A percentile compares a stretch with the other conserved stretches of the same genome.
Evolutionary conservation across 371 early-diverging fungal species (phyloP).

Genomic region (Syncephalis plumigaleata): DNA sequence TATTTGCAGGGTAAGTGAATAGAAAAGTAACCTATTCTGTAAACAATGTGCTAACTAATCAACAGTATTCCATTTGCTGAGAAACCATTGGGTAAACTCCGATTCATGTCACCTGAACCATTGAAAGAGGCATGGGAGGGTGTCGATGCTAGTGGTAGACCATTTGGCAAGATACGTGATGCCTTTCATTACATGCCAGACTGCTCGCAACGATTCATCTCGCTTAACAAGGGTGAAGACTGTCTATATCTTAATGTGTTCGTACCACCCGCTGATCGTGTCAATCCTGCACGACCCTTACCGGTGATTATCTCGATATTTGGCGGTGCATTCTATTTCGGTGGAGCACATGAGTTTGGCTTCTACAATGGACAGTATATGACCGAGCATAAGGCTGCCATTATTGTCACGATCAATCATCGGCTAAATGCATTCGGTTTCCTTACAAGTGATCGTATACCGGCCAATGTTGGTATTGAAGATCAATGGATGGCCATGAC

Average conservation of each 20-base stretch:
- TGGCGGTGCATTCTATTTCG: conserved; percentile 11
- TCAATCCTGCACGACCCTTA: conserved; percentile 3
- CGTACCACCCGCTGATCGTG: conserved; percentile 4
- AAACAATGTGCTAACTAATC: no score
- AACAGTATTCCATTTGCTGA: no score
- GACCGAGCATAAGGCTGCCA: conserved; percentile 5
- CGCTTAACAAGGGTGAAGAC: neutral
- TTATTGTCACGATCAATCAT: conserved; percentile 24
- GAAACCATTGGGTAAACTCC: no score
- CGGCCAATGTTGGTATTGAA: conserved; percentile 15
- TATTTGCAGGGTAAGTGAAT: no score
- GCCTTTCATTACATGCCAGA: conserved; percentile 10
- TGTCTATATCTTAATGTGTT: conserved; percentile 14
- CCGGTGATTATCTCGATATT: conserved; percentile 14
- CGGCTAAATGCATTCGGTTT: conserved; percentile 26
- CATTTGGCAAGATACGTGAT: no score
- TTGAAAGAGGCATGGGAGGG: conserved; percentile 11
- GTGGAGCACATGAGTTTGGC: conserved; percentile 9
- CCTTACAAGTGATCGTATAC: conserved; percentile 16
- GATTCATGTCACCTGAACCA: conserved; percentile 2
- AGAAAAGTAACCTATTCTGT: no score
- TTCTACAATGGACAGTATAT: conserved; percentile 4
- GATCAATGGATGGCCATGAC: conserved; percentile 18
- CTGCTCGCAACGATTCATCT: neutral
- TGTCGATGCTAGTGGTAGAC: no score